phyloP scores from a whole-genome alignment of 805 yeast species.

The Debaryomyces prosopidis region DNA sequence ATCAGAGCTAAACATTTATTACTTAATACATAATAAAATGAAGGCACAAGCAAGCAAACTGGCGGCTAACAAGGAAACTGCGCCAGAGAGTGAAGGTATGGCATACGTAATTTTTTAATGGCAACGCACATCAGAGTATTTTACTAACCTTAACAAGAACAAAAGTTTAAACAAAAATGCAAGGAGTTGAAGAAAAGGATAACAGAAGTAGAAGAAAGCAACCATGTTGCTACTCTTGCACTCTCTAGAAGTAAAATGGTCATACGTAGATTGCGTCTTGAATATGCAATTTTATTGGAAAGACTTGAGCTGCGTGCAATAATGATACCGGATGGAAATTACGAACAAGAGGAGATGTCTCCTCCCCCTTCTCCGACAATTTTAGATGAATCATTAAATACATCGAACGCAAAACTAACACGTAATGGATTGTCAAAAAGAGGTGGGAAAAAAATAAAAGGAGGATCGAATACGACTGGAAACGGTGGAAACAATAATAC shows the following conservation, averaged over 20 bases:
- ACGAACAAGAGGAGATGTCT: constrained; percentile 34
- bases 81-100: constrained; percentile 45
- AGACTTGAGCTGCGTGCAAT: constrained; percentile 63
- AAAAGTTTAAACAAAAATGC: constrained; percentile 62
- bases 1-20: too few species aligned
- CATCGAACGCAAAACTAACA: constrained; percentile 17
- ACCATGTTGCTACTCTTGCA: constrained; percentile 73
- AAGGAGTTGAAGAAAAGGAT: constrained; percentile 69
- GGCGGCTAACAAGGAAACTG: constrained; percentile 21
- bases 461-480: constrained; percentile 15
- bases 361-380: constrained; percentile 42
- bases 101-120: constrained; percentile 2
- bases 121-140: too few species aligned
- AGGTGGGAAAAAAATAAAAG: constrained; percentile 16
- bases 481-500: constrained; percentile 21
- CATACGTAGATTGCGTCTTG: constrained; percentile 76
- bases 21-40: background rate
- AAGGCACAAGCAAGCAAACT: constrained; percentile 10
- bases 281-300: constrained; percentile 78
- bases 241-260: constrained; percentile 75
- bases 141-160: constrained; percentile 20
- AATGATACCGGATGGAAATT: constrained; percentile 24
- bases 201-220: constrained; percentile 70
- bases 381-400: constrained; percentile 30
- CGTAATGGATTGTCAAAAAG: constrained; percentile 20